Evolutionary conservation across 2,329 filamentous ascomycete species (phyloP), one percentile per base, ranked within the genome.

Genomic region (Nigrospora osmanthi): DNA sequence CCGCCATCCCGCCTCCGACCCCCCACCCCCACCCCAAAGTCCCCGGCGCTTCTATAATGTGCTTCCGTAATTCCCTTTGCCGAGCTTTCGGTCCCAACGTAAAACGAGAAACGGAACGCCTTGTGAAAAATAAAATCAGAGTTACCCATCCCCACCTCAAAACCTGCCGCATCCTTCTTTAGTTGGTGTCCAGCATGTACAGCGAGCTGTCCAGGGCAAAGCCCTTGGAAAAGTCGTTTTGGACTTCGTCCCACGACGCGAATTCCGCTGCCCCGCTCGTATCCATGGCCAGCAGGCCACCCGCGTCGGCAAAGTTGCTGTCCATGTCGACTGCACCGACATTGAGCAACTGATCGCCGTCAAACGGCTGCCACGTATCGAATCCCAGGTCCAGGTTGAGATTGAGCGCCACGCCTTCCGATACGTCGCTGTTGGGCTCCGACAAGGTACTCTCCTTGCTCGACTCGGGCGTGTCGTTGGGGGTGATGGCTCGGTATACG

Each of bases 391-490:
- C 56, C 4, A 63, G 40, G 2, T 52, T 52, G 23, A 81, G 72
- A 37, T 81, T 78, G 13, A 80, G 64, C 14, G 64, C 59, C 4
- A 71, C 68, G 6, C 67, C 68, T 46, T 83, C 80, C 3, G 76
- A 72, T 15, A 82, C 74, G 52, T 83, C 80, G 54, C 78, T 82
- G 49, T 74, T 81, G 11, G 77, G 75, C 53, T 83, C 79, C 35
- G 79, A 81, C 10, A 67, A 60, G 4, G 75, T 72, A 52, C 72
- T 74, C 46, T 83, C 78, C 58, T 81, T 80, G 59, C 70, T 77
- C 2, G 79, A 83, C 52, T 82, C 80, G 0, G 80, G 80, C 9
- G 80, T 83, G 55, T 83, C 78, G 48, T 81, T 79, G 1, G 79
- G 78, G 19, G 79, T 79, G 46, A 75, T 63, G 1, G 74, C 71